Conservation (phyloP, 2,329 filamentous ascomycete genomes). For the Hypomyces perniciosus region DNA sequence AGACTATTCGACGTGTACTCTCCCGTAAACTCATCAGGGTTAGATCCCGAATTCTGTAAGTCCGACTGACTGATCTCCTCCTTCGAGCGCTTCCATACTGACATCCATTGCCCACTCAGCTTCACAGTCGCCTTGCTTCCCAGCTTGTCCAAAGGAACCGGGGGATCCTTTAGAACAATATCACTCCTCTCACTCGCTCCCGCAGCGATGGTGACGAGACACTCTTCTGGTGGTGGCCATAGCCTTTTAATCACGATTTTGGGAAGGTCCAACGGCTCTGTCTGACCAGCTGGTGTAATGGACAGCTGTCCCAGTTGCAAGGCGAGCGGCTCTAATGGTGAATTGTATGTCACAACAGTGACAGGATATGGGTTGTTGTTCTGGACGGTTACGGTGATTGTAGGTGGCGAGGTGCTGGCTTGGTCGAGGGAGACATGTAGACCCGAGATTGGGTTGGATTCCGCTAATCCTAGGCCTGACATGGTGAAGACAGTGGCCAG, state of each 20-base stretch:
- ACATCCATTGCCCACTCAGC: conserved; percentile 31
- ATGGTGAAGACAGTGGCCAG: not conserved
- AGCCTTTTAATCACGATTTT: conserved; percentile 26
- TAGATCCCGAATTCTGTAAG: conserved; percentile 4
- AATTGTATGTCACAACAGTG: conserved; percentile 33
- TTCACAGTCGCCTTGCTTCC: conserved; percentile 23
- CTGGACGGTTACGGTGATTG: conserved; percentile 30
- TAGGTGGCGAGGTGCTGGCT: conserved; percentile 27
- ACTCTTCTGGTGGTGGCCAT: conserved; percentile 31
- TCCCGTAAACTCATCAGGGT: conserved; percentile 9
- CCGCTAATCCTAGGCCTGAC: not conserved
- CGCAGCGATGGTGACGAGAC: conserved; percentile 29
- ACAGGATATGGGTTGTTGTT: conserved; percentile 31
- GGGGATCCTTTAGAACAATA: conserved; percentile 26
- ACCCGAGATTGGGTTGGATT: conserved; percentile 15
- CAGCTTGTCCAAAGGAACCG: conserved; percentile 29
- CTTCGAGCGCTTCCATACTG: conserved; percentile 26
- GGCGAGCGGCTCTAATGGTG: conserved; percentile 32
- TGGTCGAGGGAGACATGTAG: conserved; percentile 29
- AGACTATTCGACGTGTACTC: conserved; percentile 11
- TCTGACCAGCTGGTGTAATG: conserved; percentile 25
- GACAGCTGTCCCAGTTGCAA: conserved; percentile 30
- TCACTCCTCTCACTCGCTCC: conserved; percentile 28
- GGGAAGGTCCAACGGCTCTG: conserved; percentile 25
- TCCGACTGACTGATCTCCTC: conserved; percentile 16